Base-by-base conservation (phyloP, 768 basidiomycete genomes). In the Boletus pseudopeckii region DNA sequence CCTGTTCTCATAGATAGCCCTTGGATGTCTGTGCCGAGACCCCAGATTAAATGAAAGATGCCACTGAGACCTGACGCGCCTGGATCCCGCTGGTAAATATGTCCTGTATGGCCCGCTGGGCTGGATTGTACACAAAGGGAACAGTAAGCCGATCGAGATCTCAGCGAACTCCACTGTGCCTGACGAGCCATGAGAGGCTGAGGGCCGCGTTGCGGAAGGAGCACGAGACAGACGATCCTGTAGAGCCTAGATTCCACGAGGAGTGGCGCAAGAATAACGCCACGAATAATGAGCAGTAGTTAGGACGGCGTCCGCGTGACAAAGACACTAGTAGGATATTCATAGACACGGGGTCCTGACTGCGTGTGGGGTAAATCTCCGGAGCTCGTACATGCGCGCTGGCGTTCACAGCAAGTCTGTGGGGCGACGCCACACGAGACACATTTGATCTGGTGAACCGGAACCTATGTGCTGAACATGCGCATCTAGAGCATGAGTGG, bases 151-250 rank as follows among this genome's bases (percentile, higher is more conserved):
- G 51, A 61, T 66, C 54, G 44, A 59, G 58, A 64, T 67, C 60
- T 59, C 64, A 67, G 61, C 64, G 62, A 64, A 42, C 41, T 32
- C 17, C 41, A 43, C 26, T 49, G 55, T 59, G 11, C 57, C 57
- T 56, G 65, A 52, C 18, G 32, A 42, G 42, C 24, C 44, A 48
- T 45, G 26, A 47, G 33, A 42, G 40, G 15, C 24, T 15, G 53
- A 26, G 44, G 36, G 11, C 50, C 53, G 60, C 37, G 54, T 47
- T 47, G 40, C 38, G 50, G 54, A 51, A 62, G 53, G 53, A 53
- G n/a, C 60, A 59, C 48, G 30, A 32, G 24, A 22, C 14, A 24
- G 52, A 51, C 45, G 18, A 57, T 47, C 50, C 37, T 43, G 37
- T 37, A 11, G 38, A 34, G 44, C 46, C 43, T 48, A 52, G 43